Base-by-base conservation (phyloP, 2,329 filamentous ascomycete species). In the Fusarium sterilihyphosum region DNA sequence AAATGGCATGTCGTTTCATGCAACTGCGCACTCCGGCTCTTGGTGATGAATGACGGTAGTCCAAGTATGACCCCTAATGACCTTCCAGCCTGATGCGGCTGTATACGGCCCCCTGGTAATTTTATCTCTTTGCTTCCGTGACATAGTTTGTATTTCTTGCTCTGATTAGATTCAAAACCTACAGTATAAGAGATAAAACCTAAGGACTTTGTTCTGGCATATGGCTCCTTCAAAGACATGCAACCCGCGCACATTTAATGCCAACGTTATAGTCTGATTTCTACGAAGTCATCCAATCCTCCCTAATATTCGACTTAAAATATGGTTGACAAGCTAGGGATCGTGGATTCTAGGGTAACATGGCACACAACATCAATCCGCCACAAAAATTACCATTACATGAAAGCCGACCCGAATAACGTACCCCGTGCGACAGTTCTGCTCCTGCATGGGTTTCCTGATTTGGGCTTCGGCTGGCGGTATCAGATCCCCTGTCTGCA, bases 391-490 rank as follows among this genome's bases (percentile, higher is more conserved):
- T 95, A 95, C 83, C 89, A 87, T 79, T 91, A 90, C 78, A 83
- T 89, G 68, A 80, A 88, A 33, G 84, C 84, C 33, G 83, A 86
- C 65, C 86, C 88, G 3, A 58, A 74, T 65, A 74, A 78, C 20
- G 78, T 80, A 43, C 81, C 81, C 16, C 73, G 79, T 38, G 83
- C 81, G 53, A 87, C 86, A 9, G 81, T 87, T 44, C 81, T 88
- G 63, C 75, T 78, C 83, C 87, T 92, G 77, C 91, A 93, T 82
- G 94, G 94, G 73, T 95, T 91, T 84, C 94, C 94, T 3, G 94
- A 96, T 82, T 82, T 95, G 12, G 89, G 90, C 12, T 89, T 93
- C 78, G 93, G 91, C 79, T 97, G 94, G 94, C 90, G 94, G 63
- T 92, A 94, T 82, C 94, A 97, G 81, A 92, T 97, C 69, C 94